Conservation (phyloP, 2,329 filamentous ascomycete species). For the Aspergillus brasiliensis region DNA sequence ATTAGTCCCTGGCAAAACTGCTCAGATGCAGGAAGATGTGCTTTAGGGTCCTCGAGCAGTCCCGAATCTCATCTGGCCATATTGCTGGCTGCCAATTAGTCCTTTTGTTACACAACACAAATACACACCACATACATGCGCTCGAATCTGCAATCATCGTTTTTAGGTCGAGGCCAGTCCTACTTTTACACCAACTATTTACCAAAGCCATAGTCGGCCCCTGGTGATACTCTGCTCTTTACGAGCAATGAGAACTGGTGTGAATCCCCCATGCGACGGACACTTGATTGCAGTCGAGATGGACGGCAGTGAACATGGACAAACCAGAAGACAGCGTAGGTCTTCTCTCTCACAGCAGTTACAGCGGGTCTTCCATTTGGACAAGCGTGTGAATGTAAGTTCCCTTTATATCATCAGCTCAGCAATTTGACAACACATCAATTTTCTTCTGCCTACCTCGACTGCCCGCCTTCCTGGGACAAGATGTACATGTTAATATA, state of each 20-base stretch:
- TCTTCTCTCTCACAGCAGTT: slow-evolving; percentile 26
- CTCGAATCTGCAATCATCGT: too few species aligned
- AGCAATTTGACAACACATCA: too few species aligned
- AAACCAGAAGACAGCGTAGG: slow-evolving; percentile 18
- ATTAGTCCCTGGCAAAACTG: background rate
- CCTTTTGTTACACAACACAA: background rate
- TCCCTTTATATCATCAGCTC: background rate
- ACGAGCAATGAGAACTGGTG: background rate
- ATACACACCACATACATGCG: too few species aligned
- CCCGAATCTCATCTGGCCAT: background rate
- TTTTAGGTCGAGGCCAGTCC: too few species aligned
- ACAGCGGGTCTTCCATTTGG: slow-evolving; percentile 24
- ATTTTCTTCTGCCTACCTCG: background rate
- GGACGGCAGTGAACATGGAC: slow-evolving; percentile 8
- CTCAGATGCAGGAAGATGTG: background rate
- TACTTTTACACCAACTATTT: too few species aligned
- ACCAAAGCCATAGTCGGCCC: too few species aligned
- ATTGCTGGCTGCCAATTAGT: background rate
- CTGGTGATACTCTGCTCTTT: background rate
- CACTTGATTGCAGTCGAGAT: background rate
- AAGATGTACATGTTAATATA: background rate
- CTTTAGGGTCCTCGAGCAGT: background rate
- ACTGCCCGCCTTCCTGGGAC: background rate
- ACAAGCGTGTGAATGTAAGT: slow-evolving; percentile 22
- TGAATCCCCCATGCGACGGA: background rate